Evolutionary conservation across 2,329 filamentous ascomycete genomes (phyloP), one percentile per base, ranked within the genome.

Genomic region (Pyricularia pennisetigena): DNA sequence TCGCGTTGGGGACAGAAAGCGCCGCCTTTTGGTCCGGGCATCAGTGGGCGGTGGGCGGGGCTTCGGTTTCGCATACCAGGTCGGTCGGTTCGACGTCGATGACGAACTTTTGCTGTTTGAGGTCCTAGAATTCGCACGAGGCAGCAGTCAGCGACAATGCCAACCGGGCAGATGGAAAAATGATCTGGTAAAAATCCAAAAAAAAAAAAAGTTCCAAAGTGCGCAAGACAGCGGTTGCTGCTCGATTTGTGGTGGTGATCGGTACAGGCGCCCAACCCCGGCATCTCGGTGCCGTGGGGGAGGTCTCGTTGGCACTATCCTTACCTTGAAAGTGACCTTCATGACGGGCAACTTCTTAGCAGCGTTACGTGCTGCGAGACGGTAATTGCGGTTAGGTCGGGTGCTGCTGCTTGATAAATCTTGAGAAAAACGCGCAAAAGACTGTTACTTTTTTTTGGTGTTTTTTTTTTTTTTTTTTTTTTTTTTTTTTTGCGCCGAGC

Each of bases 31-130:
- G 73, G 72, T 57, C 74, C 69, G 71, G 64, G 30, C 64, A n/a
- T n/a, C 23, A 12, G 8, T 23, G 64, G 32, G n/a, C n/a, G 23
- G 64, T 24, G 24, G 65, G 65, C 49, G 71, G 70, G 77, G 57
- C 57, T 61, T 61, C 57, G 49, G 76, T 78, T 75, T 73, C 75
- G 79, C 90, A 75, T 89, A 97, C 94, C 79, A 92, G 91, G 78
- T 97, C 94, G 72, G 91, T 89, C 71, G 94, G 92, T 80, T 98
- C 94, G 76, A 93, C 92, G 74, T 98, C 94, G 83, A 99, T 91
- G 76, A 90, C 89, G 82, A 99, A 99, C 85, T 97, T 97, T 80
- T 97, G 92, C 81, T 98, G 95, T 85, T 97, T 98, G 76, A 99
- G 86, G 83, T 99, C 95, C 94, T 97, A 74, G 41, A 73, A 62